Base-by-base conservation (phyloP, 257 asterid genomes). In the Verbena officinalis region DNA sequence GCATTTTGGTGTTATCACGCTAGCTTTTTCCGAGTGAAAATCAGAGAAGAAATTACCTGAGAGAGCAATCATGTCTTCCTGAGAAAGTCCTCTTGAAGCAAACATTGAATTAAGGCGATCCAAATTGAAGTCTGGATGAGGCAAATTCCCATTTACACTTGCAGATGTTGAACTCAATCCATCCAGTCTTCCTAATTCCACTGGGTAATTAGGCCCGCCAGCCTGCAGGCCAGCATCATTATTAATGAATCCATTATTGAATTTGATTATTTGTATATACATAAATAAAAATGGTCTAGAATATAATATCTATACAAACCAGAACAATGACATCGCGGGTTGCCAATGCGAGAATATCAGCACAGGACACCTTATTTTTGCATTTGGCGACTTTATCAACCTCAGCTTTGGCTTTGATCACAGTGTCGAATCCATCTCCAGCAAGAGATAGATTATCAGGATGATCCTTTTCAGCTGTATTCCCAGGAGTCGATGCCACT, bases 361-460 rank as follows among this genome's bases (percentile, higher is more conserved):
- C 97, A 68, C 98, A 92, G 0, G 98, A 92, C 11, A 92, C 97
- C 68, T 66, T 82, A 11, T 89, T 92, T 31, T 1, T 74, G 74
- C 98, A 92, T 1, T 68, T 53, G 1, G 83, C 55, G 23, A 66
- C 80, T 0, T 86, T 83, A 60, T 92, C 97, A 0, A 92, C 81
- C 0, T 96, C 98, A 0, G 86, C 87, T 61, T 89, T 89, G 13
- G 98, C 98, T 68, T 85, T 92, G 65, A 89, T 72, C 5, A 92
- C 90, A 0, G 96, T 75, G 75, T 92, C 98, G 52, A 92, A 92
- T 27, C 98, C 98, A 15, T 92, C 98, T 70, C 98, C 98, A 13
- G 98, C 98, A 3, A 92, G 72, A 1, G 98, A 92, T 17, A 89
- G 55, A 48, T 92, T 92, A 62, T 89, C 97, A 0, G 88, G 82